Base-by-base conservation (phyloP, 2,329 filamentous ascomycete species). In the Stemphylium vesicarium region DNA sequence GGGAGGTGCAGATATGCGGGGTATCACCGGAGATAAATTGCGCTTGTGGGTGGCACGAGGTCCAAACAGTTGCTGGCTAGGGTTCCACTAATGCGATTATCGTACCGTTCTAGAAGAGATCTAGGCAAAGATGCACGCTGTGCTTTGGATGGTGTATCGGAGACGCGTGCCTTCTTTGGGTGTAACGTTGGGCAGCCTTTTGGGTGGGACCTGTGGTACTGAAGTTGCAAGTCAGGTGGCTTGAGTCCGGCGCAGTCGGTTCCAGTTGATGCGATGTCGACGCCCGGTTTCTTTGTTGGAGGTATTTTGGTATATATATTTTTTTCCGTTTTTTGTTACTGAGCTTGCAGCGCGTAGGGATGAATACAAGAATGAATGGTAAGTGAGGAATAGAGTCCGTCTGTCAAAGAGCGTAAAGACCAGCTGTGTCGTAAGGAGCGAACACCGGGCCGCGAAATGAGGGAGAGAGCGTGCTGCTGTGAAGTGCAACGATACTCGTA, bases 371-470 rank as follows among this genome's bases (percentile, higher is more conserved):
- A 58, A 64, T 48, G 59, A 63, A 55, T 57, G 48, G 58, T 51
- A 50, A 44, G 18, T 46, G 43, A 39, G 26, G 16, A 32, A 33
- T 18, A 63, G 65, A 62, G 54, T 50, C 56, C 54, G 64, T 71
- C 69, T 74, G 60, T 72, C 68, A 76, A 76, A 74, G 74, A 75
- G 69, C 69, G 62, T 57, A 57, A 43, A 52, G 60, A 64, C 68
- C 63, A 69, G 70, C 68, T 65, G 66, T 69, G 70, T 70, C 68
- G 70, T 75, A 75, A 76, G 63, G 74, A 77, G 73, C 71, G 73
- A 72, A 76, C 72, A 71, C 69, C 66, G 61, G 69, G 69, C 60
- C 64, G 67, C 57, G 62, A 67, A 68, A 64, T 57, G 65, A 66
- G 65, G 50, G 66, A 61, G 55, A 61, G 55, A 61, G 58, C 57